Conservation (phyloP, 2,329 filamentous ascomycete genomes). For the Pseudophaeomoniella oleicola region DNA sequence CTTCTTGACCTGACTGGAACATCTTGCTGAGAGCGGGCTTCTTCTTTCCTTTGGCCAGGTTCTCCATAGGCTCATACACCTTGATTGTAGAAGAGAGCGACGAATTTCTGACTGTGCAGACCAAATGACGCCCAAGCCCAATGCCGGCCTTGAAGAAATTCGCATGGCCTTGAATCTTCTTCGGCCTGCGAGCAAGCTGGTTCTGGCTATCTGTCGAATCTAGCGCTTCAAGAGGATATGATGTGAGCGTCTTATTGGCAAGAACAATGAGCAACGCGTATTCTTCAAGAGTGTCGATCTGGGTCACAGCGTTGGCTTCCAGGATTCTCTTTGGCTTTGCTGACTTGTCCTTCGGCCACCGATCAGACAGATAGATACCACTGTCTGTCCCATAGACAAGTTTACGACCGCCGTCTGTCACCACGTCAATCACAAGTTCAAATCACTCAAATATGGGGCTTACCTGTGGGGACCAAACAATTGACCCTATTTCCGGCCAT, state of each 20-base stretch:
- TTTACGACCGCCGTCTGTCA: slow-evolving; percentile 77
- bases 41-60: slow-evolving; percentile 84
- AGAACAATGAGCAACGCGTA: slow-evolving; percentile 84
- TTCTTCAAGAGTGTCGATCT: slow-evolving; percentile 91
- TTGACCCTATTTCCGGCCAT: slow-evolving; percentile 81
- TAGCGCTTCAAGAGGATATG: slow-evolving; percentile 74
- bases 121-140: slow-evolving; percentile 82
- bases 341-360: slow-evolving; percentile 67
- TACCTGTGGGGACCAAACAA: slow-evolving; percentile 82
- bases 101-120: slow-evolving; percentile 91
- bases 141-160: slow-evolving; percentile 98
- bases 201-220: slow-evolving; percentile 64
- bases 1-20: slow-evolving; percentile 85
- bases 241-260: slow-evolving; percentile 82
- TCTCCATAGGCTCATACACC: slow-evolving; percentile 96
- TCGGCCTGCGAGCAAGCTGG: slow-evolving; percentile 66
- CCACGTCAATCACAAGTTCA: slow-evolving; percentile 8
- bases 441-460: slow-evolving; percentile 17
- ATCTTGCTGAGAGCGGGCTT: slow-evolving; percentile 92
- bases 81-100: slow-evolving; percentile 93
- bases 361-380: slow-evolving; percentile 83
- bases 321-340: slow-evolving; percentile 66
- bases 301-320: slow-evolving; percentile 75
- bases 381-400: slow-evolving; percentile 88
- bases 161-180: slow-evolving; percentile 93